Conservation (phyloP, 2,329 filamentous ascomycete species). For the Blastomyces percursus region DNA sequence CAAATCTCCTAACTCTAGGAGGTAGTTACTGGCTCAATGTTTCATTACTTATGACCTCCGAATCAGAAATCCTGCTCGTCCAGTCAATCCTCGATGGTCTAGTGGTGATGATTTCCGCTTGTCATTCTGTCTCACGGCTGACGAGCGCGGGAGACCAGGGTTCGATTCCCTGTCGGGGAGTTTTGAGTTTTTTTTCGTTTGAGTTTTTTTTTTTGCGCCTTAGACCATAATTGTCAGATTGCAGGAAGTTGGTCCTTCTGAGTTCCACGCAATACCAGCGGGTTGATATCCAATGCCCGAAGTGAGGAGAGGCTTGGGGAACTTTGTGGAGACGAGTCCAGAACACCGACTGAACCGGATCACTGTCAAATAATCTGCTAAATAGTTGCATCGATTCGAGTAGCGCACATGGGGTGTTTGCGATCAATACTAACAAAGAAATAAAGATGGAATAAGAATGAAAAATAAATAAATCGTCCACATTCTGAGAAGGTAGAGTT, state of each 20-base stretch:
- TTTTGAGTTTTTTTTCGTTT: neutral
- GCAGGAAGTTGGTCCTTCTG: too few relatives aligned
- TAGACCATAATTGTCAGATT: too few relatives aligned
- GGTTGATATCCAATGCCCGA: too few relatives aligned
- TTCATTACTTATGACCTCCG: too few relatives aligned
- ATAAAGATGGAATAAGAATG: too few relatives aligned
- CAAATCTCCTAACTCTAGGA: too few relatives aligned
- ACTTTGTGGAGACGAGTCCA: neutral
- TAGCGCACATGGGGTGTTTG: neutral
- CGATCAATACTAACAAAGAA: too few relatives aligned
- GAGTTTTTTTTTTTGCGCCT: too few relatives aligned
- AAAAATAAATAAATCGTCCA: neutral
- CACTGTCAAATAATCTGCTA: neutral
- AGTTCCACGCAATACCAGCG: too few relatives aligned
- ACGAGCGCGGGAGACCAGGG: slow-evolving; percentile 3
- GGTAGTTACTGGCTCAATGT: too few relatives aligned
- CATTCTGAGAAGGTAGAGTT: neutral
- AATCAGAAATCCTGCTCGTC: neutral
- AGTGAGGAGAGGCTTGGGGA: neutral
- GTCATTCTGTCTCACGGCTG: neutral
- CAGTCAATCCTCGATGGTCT: slow-evolving; percentile 4
- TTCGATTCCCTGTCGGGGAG: slow-evolving; percentile 4
- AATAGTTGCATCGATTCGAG: neutral
- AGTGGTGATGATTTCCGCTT: slow-evolving; percentile 7
- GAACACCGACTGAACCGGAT: neutral